Evolutionary conservation across 2,329 filamentous ascomycete species (phyloP).

Genomic region (Diaporthe sp.): DNA sequence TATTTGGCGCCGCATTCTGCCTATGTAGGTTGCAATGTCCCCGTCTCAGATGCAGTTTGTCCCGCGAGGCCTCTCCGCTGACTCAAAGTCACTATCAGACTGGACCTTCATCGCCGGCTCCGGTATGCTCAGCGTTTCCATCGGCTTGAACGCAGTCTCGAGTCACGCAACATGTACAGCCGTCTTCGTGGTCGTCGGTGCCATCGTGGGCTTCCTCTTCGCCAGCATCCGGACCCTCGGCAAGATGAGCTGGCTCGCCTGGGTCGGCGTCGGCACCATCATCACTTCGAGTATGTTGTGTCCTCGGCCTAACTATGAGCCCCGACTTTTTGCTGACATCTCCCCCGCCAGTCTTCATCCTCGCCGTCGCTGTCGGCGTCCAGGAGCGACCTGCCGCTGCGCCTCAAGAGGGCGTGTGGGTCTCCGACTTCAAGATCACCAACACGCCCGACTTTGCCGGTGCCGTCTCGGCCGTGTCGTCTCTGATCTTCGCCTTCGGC

Average conservation of each 20-base stretch:
- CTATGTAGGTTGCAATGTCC: neutral
- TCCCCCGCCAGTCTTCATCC: conserved; percentile 55
- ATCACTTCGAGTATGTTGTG: conserved; percentile 48
- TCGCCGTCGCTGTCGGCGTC: conserved; percentile 53
- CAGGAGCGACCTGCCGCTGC: conserved; percentile 68
- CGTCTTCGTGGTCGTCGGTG: conserved; percentile 46
- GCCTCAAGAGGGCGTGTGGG: conserved; percentile 60
- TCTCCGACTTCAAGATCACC: conserved; percentile 64
- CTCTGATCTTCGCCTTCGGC: conserved; percentile 68
- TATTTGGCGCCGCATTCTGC: conserved; percentile 8
- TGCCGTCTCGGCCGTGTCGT: conserved; percentile 66
- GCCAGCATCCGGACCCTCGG: conserved; percentile 44
- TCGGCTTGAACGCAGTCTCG: conserved; percentile 47
- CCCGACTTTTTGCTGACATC: neutral
- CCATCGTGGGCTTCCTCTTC: conserved; percentile 45
- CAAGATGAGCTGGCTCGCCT: conserved; percentile 50
- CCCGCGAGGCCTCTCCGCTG: neutral
- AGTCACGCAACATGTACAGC: conserved; percentile 47
- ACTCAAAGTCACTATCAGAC: conserved; percentile 33
- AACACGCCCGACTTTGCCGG: conserved; percentile 65
- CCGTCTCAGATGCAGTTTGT: accelerated
- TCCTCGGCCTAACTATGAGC: neutral
- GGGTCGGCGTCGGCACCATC: conserved; percentile 63
- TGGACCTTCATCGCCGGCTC: conserved; percentile 46
- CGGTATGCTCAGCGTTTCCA: conserved; percentile 44